Conservation (phyloP, 257 asterid genomes). For the Fraxinus cuspidata region DNA sequence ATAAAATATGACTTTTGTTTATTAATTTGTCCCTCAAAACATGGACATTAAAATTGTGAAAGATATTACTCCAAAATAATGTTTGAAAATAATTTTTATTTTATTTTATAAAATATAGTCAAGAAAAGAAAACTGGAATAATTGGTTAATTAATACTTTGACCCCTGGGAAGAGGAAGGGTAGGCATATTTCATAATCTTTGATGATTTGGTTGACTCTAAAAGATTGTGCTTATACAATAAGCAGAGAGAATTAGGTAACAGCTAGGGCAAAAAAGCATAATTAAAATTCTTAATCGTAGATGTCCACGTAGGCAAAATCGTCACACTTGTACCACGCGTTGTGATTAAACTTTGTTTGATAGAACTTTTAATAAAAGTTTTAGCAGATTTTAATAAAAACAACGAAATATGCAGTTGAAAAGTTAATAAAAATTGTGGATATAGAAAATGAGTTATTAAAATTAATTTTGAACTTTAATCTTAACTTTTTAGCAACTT, state of each 20-base stretch:
- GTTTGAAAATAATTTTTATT: neutral
- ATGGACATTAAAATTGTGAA: neutral
- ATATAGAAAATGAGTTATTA: no score
- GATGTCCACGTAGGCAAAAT: neutral
- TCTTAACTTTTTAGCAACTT: no score
- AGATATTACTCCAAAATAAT: neutral
- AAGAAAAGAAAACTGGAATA: neutral
- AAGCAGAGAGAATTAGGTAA: slow-evolving; percentile 3
- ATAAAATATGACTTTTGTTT: neutral
- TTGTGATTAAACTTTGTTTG: neutral
- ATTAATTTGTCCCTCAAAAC: slow-evolving; percentile 16
- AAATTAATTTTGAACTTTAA: no score
- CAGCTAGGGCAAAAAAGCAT: neutral
- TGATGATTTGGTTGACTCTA: slow-evolving; percentile 37
- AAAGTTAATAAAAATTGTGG: no score
- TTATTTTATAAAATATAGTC: neutral
- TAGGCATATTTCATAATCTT: slow-evolving; percentile 23
- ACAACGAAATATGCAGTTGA: no score
- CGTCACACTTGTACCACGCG: slow-evolving; percentile 2
- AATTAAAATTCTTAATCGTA: slow-evolving; percentile 14
- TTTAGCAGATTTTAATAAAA: no score
- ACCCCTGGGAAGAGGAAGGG: slow-evolving; percentile 12
- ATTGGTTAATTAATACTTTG: slow-evolving; percentile 14
- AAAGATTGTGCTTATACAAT: slow-evolving; percentile 27
- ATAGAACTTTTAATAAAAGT: no score